Percentiles rank a stretch among this genome's conserved stretches.
phyloP scores from a whole-genome alignment of 225 moss, liverwort and hornwort species.

The Bryum argenteum region DNA sequence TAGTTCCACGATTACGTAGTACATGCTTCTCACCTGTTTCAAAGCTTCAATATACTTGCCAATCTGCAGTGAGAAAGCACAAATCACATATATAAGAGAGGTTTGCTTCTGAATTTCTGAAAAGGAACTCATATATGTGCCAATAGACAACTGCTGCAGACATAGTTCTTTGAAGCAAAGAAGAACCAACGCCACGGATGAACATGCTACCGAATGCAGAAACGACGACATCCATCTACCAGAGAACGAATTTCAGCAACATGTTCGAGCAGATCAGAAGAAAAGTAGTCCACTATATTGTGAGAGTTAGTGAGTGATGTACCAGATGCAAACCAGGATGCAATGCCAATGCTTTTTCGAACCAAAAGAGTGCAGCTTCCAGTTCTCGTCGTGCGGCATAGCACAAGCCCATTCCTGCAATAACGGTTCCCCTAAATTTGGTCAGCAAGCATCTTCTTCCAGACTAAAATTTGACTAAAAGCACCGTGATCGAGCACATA shows the following conservation, averaged over 20 bases:
- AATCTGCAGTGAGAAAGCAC: constrained; percentile 40
- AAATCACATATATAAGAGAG: background rate
- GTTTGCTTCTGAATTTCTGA: background rate
- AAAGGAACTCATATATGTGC: background rate
- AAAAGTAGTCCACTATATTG: background rate
- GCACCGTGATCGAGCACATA: constrained; percentile 15
- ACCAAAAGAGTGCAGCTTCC: constrained; percentile 60
- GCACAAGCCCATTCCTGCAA: constrained; percentile 64
- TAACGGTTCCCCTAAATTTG: background rate
- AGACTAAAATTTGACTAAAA: constrained; percentile 7
- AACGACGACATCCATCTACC: background rate
- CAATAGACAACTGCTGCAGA: background rate
- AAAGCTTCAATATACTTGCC: constrained; percentile 59
- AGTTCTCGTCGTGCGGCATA: constrained; percentile 59
- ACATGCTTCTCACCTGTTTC: constrained; percentile 42
- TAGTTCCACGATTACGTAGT: background rate
- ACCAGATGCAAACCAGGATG: constrained; percentile 68
- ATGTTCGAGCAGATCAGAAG: background rate
- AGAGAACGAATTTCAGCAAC: background rate
- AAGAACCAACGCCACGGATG: background rate
- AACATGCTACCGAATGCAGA: background rate
- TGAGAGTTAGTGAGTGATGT: constrained; percentile 16
- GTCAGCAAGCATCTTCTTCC: background rate
- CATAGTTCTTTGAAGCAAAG: background rate
- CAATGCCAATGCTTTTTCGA: constrained; percentile 57